Evolutionary conservation across 163 green algal genomes (phyloP).

Genomic region (Scenedesmus sp.): DNA sequence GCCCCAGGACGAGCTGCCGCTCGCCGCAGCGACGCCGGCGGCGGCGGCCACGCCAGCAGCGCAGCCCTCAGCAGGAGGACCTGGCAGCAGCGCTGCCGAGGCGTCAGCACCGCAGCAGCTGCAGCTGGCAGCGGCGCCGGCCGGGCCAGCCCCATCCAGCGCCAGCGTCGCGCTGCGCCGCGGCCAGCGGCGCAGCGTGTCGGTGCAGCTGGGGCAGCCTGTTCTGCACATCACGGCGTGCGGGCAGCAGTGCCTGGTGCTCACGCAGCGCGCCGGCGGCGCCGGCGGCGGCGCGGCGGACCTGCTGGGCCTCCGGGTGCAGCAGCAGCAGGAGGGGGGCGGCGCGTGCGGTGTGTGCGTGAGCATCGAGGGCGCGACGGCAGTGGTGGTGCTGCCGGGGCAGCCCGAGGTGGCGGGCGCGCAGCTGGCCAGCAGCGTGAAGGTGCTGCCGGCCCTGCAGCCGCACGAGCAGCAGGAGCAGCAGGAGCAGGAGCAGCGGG

Average conservation of each 20-base stretch:
- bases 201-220: slow-evolving; percentile 2
- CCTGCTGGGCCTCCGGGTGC: slow-evolving; percentile 2
- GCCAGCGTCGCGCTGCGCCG: too few species aligned
- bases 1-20: too few species aligned
- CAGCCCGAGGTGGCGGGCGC: too few species aligned
- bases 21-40: neutral
- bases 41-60: neutral
- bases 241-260: slow-evolving; percentile 15
- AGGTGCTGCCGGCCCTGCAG: neutral
- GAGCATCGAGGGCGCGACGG: neutral
- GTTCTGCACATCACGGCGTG: neutral
- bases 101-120: neutral
- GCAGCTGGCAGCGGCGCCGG: neutral
- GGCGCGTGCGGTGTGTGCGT: neutral
- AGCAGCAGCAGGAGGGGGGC: slow-evolving; percentile 16
- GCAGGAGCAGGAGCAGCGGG: slow-evolving; percentile 1
- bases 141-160: neutral
- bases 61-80: slow-evolving; percentile 14
- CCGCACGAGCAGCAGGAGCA: too few species aligned
- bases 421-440: neutral
- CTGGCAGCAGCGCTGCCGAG: neutral
- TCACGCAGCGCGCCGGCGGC: slow-evolving; percentile 19
- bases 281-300: neutral
- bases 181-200: neutral
- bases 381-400: neutral